A percentile compares a stretch with the other conserved stretches of the same genome.
phyloP scores from a whole-genome alignment of 75 land plant species.

The Pseudotsuga menziesii region DNA sequence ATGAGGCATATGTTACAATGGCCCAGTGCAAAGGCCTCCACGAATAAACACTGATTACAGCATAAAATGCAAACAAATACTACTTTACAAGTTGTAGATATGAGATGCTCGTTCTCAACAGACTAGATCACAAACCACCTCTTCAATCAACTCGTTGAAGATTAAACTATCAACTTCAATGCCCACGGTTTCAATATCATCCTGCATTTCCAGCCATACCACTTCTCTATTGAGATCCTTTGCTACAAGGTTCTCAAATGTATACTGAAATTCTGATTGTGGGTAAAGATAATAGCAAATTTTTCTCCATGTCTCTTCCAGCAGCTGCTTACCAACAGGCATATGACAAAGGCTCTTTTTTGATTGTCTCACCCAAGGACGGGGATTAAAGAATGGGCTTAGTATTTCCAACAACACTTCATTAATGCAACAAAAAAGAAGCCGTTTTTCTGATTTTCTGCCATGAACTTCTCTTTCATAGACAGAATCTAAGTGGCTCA shows the following conservation, averaged over 20 bases:
- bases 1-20: background rate
- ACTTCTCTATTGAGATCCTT: slow-evolving; percentile 7
- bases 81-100: background rate
- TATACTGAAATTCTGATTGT: slow-evolving; percentile 1
- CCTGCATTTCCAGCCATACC: slow-evolving; percentile 14
- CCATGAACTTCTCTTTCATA: slow-evolving; percentile 7
- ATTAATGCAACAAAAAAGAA: slow-evolving; percentile 50
- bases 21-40: background rate
- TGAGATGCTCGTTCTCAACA: background rate
- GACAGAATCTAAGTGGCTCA: slow-evolving; percentile 5
- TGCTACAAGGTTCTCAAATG: slow-evolving; percentile 8
- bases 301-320: background rate
- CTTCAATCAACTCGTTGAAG: slow-evolving; percentile 41
- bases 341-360: slow-evolving; percentile 8
- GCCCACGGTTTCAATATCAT: slow-evolving; percentile 28
- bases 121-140: slow-evolving; percentile 25
- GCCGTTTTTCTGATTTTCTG: slow-evolving; percentile 15
- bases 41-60: background rate
- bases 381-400: slow-evolving; percentile 11
- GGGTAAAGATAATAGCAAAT: background rate
- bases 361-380: slow-evolving; percentile 10
- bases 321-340: slow-evolving; percentile 7
- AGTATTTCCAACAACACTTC: slow-evolving; percentile 34
- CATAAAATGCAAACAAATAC: background rate
- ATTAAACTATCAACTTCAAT: slow-evolving; percentile 32